A percentile compares a stretch with the other conserved stretches of the same genome.
Evolutionary conservation across 345 rosid genomes (phyloP).

Genomic region (Populus deltoides): DNA sequence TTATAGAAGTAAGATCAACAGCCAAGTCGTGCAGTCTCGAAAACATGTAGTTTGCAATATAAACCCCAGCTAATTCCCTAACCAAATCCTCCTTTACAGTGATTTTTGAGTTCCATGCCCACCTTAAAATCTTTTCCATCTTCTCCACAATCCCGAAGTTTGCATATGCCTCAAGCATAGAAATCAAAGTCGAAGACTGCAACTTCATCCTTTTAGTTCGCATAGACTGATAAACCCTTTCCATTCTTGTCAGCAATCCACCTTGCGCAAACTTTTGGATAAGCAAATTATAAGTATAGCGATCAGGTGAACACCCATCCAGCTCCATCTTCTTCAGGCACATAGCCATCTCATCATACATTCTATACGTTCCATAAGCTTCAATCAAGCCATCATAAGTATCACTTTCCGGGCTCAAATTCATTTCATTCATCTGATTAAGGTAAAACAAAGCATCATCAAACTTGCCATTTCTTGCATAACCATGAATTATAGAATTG

Average conservation of each 20-base stretch:
- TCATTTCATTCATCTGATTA: slow-evolving; percentile 42
- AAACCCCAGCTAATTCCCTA: slow-evolving; percentile 57
- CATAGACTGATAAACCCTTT: slow-evolving; percentile 36
- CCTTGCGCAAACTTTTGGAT: slow-evolving; percentile 51
- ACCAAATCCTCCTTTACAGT: slow-evolving; percentile 46
- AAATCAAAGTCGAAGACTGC: slow-evolving; percentile 45
- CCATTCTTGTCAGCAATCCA: slow-evolving; percentile 66
- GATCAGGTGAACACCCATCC: slow-evolving; percentile 51
- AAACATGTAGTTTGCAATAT: slow-evolving; percentile 59
- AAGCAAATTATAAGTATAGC: slow-evolving; percentile 61
- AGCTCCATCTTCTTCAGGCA: slow-evolving; percentile 59
- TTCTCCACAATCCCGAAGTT: slow-evolving; percentile 52
- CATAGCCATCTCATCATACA: slow-evolving; percentile 59
- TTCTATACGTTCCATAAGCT: slow-evolving; percentile 52
- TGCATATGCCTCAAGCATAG: slow-evolving; percentile 62
- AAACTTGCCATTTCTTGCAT: slow-evolving; percentile 45
- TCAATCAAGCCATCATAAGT: slow-evolving; percentile 57
- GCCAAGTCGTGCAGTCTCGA: slow-evolving; percentile 63
- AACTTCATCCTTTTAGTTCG: slow-evolving; percentile 50
- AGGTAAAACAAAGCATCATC: slow-evolving; percentile 46
- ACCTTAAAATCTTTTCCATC: slow-evolving; percentile 53
- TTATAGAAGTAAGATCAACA: slow-evolving; percentile 37
- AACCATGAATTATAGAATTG: slow-evolving; percentile 53
- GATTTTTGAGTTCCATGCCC: slow-evolving; percentile 28
- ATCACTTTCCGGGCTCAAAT: slow-evolving; percentile 35